Percentiles rank a stretch among this genome's conserved stretches.
Conservation (phyloP, 495 filamentous ascomycete genomes). For the Symbiotaphrina buchneri region DNA sequence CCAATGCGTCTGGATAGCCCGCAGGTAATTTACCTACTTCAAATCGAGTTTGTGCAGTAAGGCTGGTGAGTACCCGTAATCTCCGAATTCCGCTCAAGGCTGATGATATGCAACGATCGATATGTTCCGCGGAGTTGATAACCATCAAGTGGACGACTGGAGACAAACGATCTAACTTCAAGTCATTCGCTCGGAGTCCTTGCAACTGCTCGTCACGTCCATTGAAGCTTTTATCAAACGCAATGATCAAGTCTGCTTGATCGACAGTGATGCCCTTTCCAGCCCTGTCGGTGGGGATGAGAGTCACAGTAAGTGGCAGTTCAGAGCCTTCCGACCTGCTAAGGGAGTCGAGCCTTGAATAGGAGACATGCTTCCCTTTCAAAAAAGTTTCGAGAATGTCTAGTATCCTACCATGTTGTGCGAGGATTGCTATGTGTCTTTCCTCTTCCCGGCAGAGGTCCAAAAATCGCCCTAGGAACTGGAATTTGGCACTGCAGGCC, state of each 20-base stretch:
- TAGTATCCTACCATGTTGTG: slow-evolving; percentile 18
- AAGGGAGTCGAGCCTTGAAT: slow-evolving; percentile 16
- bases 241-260: slow-evolving; percentile 25
- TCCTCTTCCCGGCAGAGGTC: slow-evolving; percentile 16
- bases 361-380: slow-evolving; percentile 20
- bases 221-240: slow-evolving; percentile 25
- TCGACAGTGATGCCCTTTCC: slow-evolving; percentile 16
- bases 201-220: slow-evolving; percentile 17
- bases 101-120: slow-evolving; percentile 23
- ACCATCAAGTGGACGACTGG: slow-evolving; percentile 30
- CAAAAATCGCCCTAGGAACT: slow-evolving; percentile 28
- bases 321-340: slow-evolving; percentile 15
- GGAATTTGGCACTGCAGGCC: slow-evolving; percentile 31
- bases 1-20: slow-evolving; percentile 19
- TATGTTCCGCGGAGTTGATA: slow-evolving; percentile 30
- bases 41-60: slow-evolving; percentile 17
- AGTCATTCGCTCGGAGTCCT: slow-evolving; percentile 19
- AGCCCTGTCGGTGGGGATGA: slow-evolving; percentile 20
- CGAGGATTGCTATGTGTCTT: slow-evolving; percentile 24
- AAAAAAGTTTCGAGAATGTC: slow-evolving; percentile 29
- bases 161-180: slow-evolving; percentile 17
- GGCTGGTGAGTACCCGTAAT: slow-evolving; percentile 17
- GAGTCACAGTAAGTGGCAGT: slow-evolving; percentile 21
- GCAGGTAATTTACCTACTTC: slow-evolving; percentile 24
- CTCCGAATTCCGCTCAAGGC: slow-evolving; percentile 16